Evolutionary conservation across 2,329 filamentous ascomycete species (phyloP), one percentile per base, ranked within the genome.

Genomic region (Alternaria consortialis): DNA sequence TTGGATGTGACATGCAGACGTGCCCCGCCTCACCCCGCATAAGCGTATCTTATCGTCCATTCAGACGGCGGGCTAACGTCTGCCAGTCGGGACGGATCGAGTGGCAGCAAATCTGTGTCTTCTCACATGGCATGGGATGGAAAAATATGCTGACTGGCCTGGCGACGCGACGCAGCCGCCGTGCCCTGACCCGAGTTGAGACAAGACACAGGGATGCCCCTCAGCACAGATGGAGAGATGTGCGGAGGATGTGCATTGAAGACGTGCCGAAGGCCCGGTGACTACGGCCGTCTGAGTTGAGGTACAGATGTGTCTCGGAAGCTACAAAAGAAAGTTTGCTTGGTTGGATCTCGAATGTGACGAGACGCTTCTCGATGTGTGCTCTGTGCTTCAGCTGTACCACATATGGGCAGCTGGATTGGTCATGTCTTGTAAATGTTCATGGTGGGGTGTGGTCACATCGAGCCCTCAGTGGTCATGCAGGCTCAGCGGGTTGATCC

Each of bases 31-130:
- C 54, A 68, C 70, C 69, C 69, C 71, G 72, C 73, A 74, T 65
- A 67, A 67, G 69, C 64, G 67, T 62, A 60, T 63, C 58, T 62
- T 63, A 63, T 66, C 66, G 65, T 56, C 74, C 74, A 75, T 61
- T 73, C 67, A 72, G 43, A 56, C 57, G 50, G 53, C 42, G 56
- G 63, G 53, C 64, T 68, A 68, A 66, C 62, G 64, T 67, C 63
- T 70, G 66, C 61, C 63, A 69, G 37, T 65, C 74, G 73, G 72
- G 64, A 73, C 72, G 72, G 73, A 74, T 75, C 73, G 73, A 74
- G 65, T 54, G 68, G 57, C 57, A 43, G 48, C 44, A 61, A 31
- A 57, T 57, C 53, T 50, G 15, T 50, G 3, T 36, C 31, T 36
- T 50, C 46, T 60, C 58, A 67, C 58, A 57, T 53, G 53, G 36